Evolutionary conservation across 306 rosid species (phyloP), one percentile per base, ranked within the genome.

Genomic region (Lotus japonicus): DNA sequence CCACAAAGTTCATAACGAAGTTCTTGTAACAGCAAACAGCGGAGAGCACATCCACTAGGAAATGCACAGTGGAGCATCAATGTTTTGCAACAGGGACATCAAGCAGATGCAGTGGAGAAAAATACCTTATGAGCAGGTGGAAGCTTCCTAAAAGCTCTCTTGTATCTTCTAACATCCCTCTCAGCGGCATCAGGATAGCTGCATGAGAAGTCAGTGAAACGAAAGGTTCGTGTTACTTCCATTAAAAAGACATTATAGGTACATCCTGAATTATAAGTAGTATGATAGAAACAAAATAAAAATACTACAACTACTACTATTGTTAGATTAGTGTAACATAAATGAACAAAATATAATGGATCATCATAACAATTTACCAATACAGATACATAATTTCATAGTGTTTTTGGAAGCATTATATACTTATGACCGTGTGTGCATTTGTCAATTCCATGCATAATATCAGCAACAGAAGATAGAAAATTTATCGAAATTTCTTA

Each of bases 101-200:
- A 68, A 68, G 55, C 39, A 38, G 45, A 71, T 59, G 35, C 31
- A 53, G 16, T 10, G 41, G 48, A 60, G 14, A 74, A 56, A 61
- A 75, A 36, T 75, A 92, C 99, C 99, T 94, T 86, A 65, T 94
- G 99, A 64, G 90, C 74, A 10, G 89, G 85, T 63, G 92, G 82
- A 74, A 94, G 99, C 80, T 77, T 88, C 62, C 72, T 77, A 43
- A 64, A 94, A 26, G 96, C 88, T 71, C 97, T 82, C 77, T 94
- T 97, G 43, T 81, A 86, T 83, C 99, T 78, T 72, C 74, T 88
- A 74, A 94, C 86, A 72, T 94, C 99, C 70, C 84, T 94, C 14
- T 90, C 97, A 7, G 97, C 83, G 43, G 99, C 95, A 75, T 94
- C 96, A 13, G 97, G 96, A 76, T 94, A 94, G 79, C 99, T 90